A percentile compares a stretch with the other conserved stretches of the same genome.
phyloP scores from a whole-genome alignment of 352 stramenopile genomes.

The Elongisporangium senticosum region DNA sequence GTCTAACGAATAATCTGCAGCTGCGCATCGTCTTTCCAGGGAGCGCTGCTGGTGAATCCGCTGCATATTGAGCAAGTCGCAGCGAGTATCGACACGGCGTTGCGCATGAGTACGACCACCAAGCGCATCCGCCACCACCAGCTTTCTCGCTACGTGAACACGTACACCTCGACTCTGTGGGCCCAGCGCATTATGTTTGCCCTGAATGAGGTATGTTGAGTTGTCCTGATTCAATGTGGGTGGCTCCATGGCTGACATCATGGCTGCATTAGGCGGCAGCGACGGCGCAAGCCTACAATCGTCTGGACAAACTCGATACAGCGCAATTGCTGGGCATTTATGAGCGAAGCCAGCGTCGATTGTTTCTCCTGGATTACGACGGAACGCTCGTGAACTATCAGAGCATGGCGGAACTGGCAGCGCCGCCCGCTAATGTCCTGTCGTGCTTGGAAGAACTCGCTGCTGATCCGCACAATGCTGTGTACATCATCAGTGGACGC shows the following conservation, averaged over 20 bases:
- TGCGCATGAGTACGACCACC: constrained; percentile 83
- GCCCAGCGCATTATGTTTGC: constrained; percentile 81
- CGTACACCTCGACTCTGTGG: constrained; percentile 86
- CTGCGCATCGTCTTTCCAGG: constrained; percentile 87
- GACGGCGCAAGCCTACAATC: constrained; percentile 80
- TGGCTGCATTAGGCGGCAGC: constrained; percentile 32
- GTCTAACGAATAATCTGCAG: constrained; percentile 27
- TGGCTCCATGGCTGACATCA: background rate
- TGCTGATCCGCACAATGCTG: constrained; percentile 67
- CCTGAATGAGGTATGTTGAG: constrained; percentile 42
- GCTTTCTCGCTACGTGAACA: constrained; percentile 83
- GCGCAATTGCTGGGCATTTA: constrained; percentile 80
- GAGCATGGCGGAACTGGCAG: constrained; percentile 67
- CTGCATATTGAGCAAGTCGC: constrained; percentile 88
- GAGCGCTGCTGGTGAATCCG: constrained; percentile 83
- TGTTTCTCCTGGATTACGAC: constrained; percentile 86
- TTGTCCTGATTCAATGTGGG: too few species aligned
- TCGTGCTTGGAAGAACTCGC: constrained; percentile 65
- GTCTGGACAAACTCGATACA: constrained; percentile 81
- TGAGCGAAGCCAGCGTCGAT: constrained; percentile 68
- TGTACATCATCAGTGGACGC: constrained; percentile 83
- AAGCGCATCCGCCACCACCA: constrained; percentile 86
- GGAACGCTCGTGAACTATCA: constrained; percentile 79
- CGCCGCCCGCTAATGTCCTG: constrained; percentile 46
- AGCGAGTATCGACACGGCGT: constrained; percentile 72